Evolutionary conservation across 1,139 yeast genomes (phyloP).

Genomic region (Eremothecium sinecaudum): DNA sequence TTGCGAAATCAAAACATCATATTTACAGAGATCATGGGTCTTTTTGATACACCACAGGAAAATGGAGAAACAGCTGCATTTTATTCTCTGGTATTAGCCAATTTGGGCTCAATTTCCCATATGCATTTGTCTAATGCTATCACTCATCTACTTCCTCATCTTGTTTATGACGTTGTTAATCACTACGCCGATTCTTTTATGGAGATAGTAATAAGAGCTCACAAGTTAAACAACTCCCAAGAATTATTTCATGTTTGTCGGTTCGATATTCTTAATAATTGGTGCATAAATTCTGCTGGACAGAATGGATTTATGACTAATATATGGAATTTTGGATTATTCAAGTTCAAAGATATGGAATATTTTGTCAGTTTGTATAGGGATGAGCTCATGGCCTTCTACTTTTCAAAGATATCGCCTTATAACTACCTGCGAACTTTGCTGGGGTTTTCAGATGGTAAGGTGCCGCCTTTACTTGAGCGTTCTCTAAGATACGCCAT

Average conservation of each 20-base stretch:
- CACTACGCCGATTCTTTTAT: slow-evolving; percentile 10
- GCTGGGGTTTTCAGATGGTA: slow-evolving; percentile 11
- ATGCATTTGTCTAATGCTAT: slow-evolving; percentile 12
- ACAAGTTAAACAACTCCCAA: slow-evolving; percentile 8
- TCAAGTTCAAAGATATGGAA: slow-evolving; percentile 17
- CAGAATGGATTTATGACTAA: slow-evolving; percentile 2
- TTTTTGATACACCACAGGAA: slow-evolving; percentile 16
- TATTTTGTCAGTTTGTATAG: slow-evolving; percentile 15
- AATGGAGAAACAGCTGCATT: slow-evolving; percentile 18
- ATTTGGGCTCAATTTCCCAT: slow-evolving; percentile 15
- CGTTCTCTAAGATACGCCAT: slow-evolving; percentile 34
- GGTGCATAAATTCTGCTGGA: slow-evolving; percentile 11
- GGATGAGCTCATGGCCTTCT: slow-evolving; percentile 17
- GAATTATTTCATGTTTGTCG: slow-evolving; percentile 21
- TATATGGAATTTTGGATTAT: slow-evolving; percentile 22
- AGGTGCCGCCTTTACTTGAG: slow-evolving; percentile 21
- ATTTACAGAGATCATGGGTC: slow-evolving; percentile 18
- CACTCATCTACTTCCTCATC: slow-evolving; percentile 13
- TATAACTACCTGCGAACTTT: slow-evolving; percentile 5
- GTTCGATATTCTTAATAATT: slow-evolving; percentile 17
- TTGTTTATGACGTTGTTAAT: slow-evolving; percentile 36
- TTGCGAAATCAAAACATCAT: slow-evolving; percentile 23
- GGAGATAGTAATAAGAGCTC: slow-evolving; percentile 7
- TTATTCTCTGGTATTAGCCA: slow-evolving; percentile 13
- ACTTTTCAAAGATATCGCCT: slow-evolving; percentile 19